These are phyloP conservation scores for Colletotrichum sp. DNA, from an alignment of 2,329 filamentous ascomycete species.

Conservation along the genomic window DNA sequence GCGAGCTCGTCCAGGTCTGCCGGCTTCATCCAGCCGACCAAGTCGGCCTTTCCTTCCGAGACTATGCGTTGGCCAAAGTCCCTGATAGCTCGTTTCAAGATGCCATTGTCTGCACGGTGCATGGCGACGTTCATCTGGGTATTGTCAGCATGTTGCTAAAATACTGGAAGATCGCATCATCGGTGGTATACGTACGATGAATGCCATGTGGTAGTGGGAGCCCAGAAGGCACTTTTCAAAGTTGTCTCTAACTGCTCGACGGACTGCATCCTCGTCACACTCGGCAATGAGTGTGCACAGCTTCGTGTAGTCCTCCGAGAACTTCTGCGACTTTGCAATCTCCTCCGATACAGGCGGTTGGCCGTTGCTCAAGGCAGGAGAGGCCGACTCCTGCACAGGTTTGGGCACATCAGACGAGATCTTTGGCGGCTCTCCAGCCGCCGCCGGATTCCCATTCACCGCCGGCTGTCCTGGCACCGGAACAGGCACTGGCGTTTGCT, in stretches of 20 bases:
- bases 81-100: slow-evolving; percentile 43
- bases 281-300: slow-evolving; percentile 45
- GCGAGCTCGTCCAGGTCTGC: slow-evolving; percentile 51
- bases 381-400: not conserved
- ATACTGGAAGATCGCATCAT: not conserved
- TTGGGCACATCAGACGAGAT: not conserved
- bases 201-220: slow-evolving; percentile 57
- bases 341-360: not conserved
- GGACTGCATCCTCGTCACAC: slow-evolving; percentile 48
- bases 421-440: not conserved
- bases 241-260: slow-evolving; percentile 53
- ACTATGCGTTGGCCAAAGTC: slow-evolving; percentile 54
- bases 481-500: not conserved
- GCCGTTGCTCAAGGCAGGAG: not conserved
- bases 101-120: slow-evolving; percentile 43
- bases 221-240: slow-evolving; percentile 56
- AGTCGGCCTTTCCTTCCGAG: slow-evolving; percentile 40
- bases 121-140: slow-evolving; percentile 49
- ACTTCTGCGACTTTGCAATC: not conserved
- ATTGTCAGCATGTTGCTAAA: slow-evolving; percentile 26
- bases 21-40: slow-evolving; percentile 44
- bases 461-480: not conserved
- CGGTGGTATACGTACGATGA: slow-evolving; percentile 48
- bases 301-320: slow-evolving; percentile 39
- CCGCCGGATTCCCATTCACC: not conserved